A percentile compares a stretch with the other conserved stretches of the same genome.
These are phyloP conservation scores for Vitis labrusca DNA, from an alignment of 164 flowering plant species.

Conservation along the genomic window DNA sequence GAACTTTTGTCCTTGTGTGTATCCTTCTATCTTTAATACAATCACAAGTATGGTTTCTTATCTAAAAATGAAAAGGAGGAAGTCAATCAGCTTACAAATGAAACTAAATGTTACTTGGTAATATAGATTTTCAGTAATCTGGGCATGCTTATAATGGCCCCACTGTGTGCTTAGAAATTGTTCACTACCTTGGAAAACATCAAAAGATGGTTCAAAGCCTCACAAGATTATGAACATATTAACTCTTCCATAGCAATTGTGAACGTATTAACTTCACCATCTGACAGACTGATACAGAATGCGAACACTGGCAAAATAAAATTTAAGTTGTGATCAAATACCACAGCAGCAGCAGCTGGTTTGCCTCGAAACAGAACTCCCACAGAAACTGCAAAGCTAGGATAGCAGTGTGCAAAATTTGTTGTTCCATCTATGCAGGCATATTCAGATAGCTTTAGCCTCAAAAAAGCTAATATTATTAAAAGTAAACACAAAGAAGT, in stretches of 20 bases:
- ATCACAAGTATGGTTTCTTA: too few relatives aligned
- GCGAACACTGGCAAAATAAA: neutral
- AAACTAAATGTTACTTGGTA: too few relatives aligned
- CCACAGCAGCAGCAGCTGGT: conserved; percentile 97
- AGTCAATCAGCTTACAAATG: too few relatives aligned
- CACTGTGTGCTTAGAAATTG: too few relatives aligned
- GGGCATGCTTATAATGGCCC: too few relatives aligned
- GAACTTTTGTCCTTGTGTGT: too few relatives aligned
- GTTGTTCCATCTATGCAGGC: conserved; percentile 83
- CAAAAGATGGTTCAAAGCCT: too few relatives aligned
- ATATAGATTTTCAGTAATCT: too few relatives aligned
- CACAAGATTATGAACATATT: neutral
- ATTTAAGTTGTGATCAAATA: conserved; percentile 21
- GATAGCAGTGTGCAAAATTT: conserved; percentile 94
- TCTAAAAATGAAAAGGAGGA: too few relatives aligned
- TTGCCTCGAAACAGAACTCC: conserved; percentile 89
- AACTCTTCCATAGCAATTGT: neutral
- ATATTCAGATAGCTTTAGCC: conserved; percentile 14
- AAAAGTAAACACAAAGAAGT: neutral
- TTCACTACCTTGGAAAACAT: too few relatives aligned
- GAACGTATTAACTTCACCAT: neutral
- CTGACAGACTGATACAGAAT: neutral
- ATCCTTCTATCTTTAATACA: too few relatives aligned
- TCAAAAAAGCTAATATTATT: neutral
- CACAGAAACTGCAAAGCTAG: conserved; percentile 96